Percentiles rank a stretch among this genome's conserved stretches.
Evolutionary conservation across 2,329 filamentous ascomycete species (phyloP).

Genomic region (Lizonia empirigonia): DNA sequence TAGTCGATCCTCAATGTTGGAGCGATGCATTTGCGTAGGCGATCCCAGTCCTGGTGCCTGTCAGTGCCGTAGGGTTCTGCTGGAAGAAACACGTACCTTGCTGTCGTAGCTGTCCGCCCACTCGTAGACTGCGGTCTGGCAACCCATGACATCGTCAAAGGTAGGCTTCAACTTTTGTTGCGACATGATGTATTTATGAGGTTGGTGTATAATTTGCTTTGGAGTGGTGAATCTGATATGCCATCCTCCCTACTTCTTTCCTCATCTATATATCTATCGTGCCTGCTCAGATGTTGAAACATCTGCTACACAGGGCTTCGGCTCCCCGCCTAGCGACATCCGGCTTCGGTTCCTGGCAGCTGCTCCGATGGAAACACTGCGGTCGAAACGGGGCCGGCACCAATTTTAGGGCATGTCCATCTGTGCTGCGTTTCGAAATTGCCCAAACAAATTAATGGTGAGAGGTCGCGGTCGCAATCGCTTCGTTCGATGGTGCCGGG

Average conservation of each 20-base stretch:
- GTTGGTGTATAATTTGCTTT: background rate
- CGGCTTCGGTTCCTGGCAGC: slow-evolving; percentile 27
- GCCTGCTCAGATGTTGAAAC: slow-evolving; percentile 17
- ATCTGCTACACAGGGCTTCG: slow-evolving; percentile 32
- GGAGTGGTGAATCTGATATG: background rate
- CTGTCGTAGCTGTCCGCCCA: slow-evolving; percentile 71
- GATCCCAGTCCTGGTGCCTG: slow-evolving; percentile 59
- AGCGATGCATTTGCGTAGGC: slow-evolving; percentile 65
- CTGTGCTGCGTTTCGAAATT: slow-evolving; percentile 25
- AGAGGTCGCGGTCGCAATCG: slow-evolving; percentile 6
- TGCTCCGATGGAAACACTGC: slow-evolving; percentile 25
- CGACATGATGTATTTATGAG: slow-evolving; percentile 28
- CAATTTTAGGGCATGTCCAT: slow-evolving; percentile 25
- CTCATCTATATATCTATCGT: slow-evolving; percentile 31
- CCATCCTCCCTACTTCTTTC: slow-evolving; percentile 1
- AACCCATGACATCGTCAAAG: slow-evolving; percentile 56
- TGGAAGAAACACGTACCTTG: slow-evolving; percentile 51
- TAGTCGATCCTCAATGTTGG: slow-evolving; percentile 72
- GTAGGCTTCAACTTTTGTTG: slow-evolving; percentile 41
- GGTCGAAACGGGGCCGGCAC: slow-evolving; percentile 35
- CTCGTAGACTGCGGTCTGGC: slow-evolving; percentile 60
- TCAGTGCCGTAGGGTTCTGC: slow-evolving; percentile 9
- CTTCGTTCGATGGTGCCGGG: slow-evolving; percentile 17
- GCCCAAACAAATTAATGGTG: slow-evolving; percentile 8
- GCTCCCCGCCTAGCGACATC: slow-evolving; percentile 40